These are phyloP conservation scores for Fusarium solani-melongenae DNA, from an alignment of 2,329 filamentous ascomycete species.

Conservation along the genomic window DNA sequence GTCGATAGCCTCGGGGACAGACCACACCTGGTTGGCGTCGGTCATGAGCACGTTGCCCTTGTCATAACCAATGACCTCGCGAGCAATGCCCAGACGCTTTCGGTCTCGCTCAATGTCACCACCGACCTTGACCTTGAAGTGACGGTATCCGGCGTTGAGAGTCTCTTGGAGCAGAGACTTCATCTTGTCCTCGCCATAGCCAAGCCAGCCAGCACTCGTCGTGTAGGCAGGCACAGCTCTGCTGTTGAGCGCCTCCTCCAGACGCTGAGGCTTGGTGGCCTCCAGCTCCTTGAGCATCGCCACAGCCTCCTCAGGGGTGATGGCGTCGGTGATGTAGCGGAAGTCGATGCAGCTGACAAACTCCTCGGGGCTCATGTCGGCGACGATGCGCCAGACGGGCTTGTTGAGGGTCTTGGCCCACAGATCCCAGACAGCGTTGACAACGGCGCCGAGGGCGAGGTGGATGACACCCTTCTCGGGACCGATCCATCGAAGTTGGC, in stretches of 20 bases:
- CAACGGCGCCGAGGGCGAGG: constrained; percentile 87
- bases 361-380: constrained; percentile 90
- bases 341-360: constrained; percentile 92
- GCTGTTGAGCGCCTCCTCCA: constrained; percentile 78
- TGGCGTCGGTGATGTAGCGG: constrained; percentile 92
- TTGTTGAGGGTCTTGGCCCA: constrained; percentile 89
- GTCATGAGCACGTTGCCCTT: constrained; percentile 89
- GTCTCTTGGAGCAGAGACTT: constrained; percentile 78
- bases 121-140: constrained; percentile 95
- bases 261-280: constrained; percentile 74
- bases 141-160: constrained; percentile 78
- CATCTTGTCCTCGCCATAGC: constrained; percentile 91
- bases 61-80: constrained; percentile 85
- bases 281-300: constrained; percentile 74
- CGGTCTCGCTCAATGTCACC: constrained; percentile 77
- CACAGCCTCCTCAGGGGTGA: constrained; percentile 86
- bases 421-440: constrained; percentile 95
- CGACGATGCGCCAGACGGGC: constrained; percentile 90
- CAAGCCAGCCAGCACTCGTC: constrained; percentile 91
- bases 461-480: constrained; percentile 96
- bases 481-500: constrained; percentile 91
- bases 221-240: constrained; percentile 90
- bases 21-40: constrained; percentile 94
- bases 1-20: constrained; percentile 86
- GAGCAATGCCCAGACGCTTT: constrained; percentile 76